These are phyloP conservation scores for Tylopilus rubrobrunneus DNA, from an alignment of 768 basidiomycete species.

Conservation along the genomic window DNA sequence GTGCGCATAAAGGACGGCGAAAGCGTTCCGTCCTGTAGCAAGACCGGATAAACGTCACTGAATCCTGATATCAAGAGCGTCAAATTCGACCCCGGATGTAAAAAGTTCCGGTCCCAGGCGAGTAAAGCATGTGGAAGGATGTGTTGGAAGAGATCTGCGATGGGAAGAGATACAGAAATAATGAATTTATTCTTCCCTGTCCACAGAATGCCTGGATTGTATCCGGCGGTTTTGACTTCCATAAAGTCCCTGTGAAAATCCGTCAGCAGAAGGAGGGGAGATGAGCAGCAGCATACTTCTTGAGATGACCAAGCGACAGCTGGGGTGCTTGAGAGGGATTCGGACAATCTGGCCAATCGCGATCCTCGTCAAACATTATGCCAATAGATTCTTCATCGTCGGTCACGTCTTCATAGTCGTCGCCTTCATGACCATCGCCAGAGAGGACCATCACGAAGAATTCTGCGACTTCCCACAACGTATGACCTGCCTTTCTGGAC, in stretches of 20 bases:
- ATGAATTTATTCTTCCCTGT: constrained; percentile 49
- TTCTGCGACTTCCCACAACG: constrained; percentile 44
- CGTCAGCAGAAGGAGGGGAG: neutral
- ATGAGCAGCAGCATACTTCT: neutral
- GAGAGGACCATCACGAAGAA: constrained; percentile 34
- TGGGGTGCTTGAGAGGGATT: neutral
- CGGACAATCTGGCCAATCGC: neutral
- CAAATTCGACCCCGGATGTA: constrained; percentile 54
- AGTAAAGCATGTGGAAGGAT: constrained; percentile 64
- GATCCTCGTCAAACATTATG: constrained; percentile 16
- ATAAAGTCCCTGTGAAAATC: constrained; percentile 47
- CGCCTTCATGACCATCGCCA: constrained; percentile 31
- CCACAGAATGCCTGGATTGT: constrained; percentile 56
- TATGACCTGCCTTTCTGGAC: constrained; percentile 36
- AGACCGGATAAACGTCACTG: constrained; percentile 49
- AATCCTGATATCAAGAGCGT: constrained; percentile 63
- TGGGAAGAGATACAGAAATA: constrained; percentile 55
- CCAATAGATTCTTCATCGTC: constrained; percentile 31
- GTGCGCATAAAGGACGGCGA: constrained; percentile 31
- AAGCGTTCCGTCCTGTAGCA: constrained; percentile 42
- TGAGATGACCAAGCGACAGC: constrained; percentile 2
- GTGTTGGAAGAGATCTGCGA: constrained; percentile 44
- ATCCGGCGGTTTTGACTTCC: constrained; percentile 53
- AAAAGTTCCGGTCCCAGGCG: constrained; percentile 68
- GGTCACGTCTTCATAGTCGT: constrained; percentile 30